These are phyloP conservation scores for Amoebophrya sp. DNA, from an alignment of 169 alveolate species.

Conservation along the genomic window DNA sequence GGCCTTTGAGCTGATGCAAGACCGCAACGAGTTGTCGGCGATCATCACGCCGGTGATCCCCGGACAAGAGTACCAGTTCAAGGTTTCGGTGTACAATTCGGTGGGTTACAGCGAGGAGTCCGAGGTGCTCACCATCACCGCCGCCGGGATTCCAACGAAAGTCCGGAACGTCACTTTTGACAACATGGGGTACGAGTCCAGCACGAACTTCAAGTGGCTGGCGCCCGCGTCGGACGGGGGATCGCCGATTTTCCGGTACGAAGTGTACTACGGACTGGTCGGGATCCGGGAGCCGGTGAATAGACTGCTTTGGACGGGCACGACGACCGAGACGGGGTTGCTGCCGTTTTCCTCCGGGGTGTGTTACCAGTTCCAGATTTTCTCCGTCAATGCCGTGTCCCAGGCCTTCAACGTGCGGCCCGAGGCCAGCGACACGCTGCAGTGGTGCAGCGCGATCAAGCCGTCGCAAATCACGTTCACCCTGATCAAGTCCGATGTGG, in stretches of 20 bases:
- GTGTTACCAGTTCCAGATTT: constrained; percentile 1
- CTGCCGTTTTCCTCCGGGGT: background rate
- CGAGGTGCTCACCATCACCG: constrained; percentile 28
- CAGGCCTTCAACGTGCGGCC: background rate
- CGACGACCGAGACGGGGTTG: background rate
- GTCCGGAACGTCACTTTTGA: background rate
- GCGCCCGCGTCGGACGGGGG: constrained; percentile 29
- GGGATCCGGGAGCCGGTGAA: background rate
- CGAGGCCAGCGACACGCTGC: background rate
- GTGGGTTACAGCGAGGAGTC: background rate
- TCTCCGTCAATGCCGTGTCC: background rate
- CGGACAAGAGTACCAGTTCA: background rate
- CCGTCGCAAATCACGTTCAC: background rate
- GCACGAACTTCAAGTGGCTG: constrained; percentile 3
- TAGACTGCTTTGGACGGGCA: background rate
- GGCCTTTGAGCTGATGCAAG: background rate
- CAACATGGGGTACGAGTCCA: constrained; percentile 25
- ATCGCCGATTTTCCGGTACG: background rate
- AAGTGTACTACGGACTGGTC: background rate
- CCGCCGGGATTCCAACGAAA: constrained; percentile 2
- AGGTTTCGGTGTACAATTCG: background rate
- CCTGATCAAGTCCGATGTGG: background rate
- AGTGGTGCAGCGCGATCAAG: constrained; percentile 5
- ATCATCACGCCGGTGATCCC: background rate
- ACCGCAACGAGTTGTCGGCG: constrained; percentile 13